These are phyloP conservation scores for Ascochyta viciae-villosae DNA, from an alignment of 2,329 filamentous ascomycete species.

Conservation along the genomic window DNA sequence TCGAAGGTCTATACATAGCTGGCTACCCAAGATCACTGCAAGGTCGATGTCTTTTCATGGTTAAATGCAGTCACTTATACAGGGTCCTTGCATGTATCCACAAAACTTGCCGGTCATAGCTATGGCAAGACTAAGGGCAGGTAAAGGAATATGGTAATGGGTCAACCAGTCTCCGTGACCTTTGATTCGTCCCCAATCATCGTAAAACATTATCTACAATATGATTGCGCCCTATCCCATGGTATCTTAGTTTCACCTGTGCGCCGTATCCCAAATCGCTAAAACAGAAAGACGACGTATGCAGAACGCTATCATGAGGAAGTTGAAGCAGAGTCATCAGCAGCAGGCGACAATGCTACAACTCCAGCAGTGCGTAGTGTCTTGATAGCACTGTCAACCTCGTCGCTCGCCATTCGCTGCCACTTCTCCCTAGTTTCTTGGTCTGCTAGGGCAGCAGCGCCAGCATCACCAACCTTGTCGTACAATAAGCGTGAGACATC, in stretches of 20 bases:
- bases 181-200: neutral
- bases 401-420: slow-evolving; percentile 77
- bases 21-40: too few relatives aligned
- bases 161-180: too few relatives aligned
- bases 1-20: too few relatives aligned
- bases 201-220: slow-evolving; percentile 7
- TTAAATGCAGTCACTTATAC: too few relatives aligned
- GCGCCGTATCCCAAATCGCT: slow-evolving; percentile 11
- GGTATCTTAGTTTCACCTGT: slow-evolving; percentile 12
- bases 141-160: too few relatives aligned
- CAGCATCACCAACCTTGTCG: slow-evolving; percentile 63
- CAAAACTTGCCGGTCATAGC: too few relatives aligned
- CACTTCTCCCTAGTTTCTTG: slow-evolving; percentile 71
- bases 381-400: slow-evolving; percentile 77
- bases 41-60: too few relatives aligned
- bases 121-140: too few relatives aligned
- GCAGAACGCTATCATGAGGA: slow-evolving; percentile 27
- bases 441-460: slow-evolving; percentile 62
- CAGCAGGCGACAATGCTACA: slow-evolving; percentile 28
- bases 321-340: slow-evolving; percentile 40
- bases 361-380: slow-evolving; percentile 29
- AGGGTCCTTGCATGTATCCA: too few relatives aligned
- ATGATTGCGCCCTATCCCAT: slow-evolving; percentile 12
- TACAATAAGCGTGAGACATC: slow-evolving; percentile 89
- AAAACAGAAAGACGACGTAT: neutral